Evolutionary conservation across 176 grass and related monocot genomes (phyloP).

Genomic region (Lolium multiflorum): DNA sequence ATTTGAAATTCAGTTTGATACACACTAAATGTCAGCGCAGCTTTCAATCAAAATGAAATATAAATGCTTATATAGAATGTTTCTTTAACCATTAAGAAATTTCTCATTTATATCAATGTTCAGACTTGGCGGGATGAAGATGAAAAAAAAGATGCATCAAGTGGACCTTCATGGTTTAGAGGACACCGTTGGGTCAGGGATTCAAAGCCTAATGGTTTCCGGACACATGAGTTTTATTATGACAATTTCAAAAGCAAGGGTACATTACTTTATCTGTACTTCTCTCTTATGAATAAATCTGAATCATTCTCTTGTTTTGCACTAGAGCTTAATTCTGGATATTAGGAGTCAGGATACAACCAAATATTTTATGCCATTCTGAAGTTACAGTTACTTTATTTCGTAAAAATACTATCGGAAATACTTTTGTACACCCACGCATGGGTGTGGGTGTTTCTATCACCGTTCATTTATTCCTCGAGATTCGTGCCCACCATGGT

Average conservation of each 20-base stretch:
- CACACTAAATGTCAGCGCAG: not conserved
- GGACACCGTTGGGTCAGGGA: slow-evolving; percentile 72
- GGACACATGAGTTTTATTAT: slow-evolving; percentile 48
- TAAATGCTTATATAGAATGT: slow-evolving; percentile 33
- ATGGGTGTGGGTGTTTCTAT: too few species aligned
- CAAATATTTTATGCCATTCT: not conserved
- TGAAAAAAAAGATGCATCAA: slow-evolving; percentile 54
- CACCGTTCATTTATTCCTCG: too few species aligned
- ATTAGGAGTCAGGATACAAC: not conserved
- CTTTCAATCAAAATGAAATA: slow-evolving; percentile 3
- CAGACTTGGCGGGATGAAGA: slow-evolving; percentile 86
- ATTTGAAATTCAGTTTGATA: not conserved
- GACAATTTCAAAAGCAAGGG: slow-evolving; percentile 57
- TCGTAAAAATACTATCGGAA: slow-evolving; percentile 4
- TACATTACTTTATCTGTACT: slow-evolving; percentile 25
- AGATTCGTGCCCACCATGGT: too few species aligned
- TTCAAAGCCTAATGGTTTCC: slow-evolving; percentile 52
- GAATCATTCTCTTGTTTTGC: slow-evolving; percentile 35
- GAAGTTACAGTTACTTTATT: slow-evolving; percentile 9
- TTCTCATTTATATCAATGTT: slow-evolving; percentile 37
- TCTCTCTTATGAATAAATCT: slow-evolving; percentile 34
- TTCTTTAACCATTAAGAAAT: slow-evolving; percentile 26
- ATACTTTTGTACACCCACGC: too few species aligned
- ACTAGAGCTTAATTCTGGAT: slow-evolving; percentile 16
- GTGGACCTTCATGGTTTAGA: slow-evolving; percentile 82